phyloP scores from a whole-genome alignment of 768 basidiomycete species.

The Lepiota subincarnata region DNA sequence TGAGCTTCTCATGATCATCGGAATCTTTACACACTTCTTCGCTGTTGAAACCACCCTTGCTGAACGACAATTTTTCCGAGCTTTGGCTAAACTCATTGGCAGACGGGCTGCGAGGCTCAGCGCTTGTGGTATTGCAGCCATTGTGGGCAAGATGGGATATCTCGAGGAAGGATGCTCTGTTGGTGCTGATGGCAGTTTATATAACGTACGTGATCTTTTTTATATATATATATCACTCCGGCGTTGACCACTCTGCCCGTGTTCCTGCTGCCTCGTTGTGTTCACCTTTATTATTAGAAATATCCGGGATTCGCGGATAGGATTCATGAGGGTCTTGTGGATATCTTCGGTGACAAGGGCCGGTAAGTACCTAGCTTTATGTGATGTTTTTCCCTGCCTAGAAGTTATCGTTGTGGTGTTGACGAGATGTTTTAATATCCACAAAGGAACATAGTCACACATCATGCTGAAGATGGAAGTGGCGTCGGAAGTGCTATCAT shows the following conservation, averaged over 20 bases:
- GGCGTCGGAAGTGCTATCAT: constrained; percentile 98
- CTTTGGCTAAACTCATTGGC: constrained; percentile 85
- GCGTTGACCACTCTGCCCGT: background rate
- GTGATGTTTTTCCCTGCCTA: background rate
- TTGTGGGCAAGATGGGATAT: constrained; percentile 92
- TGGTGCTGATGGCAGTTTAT: constrained; percentile 92
- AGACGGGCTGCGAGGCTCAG: constrained; percentile 87
- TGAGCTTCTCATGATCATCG: constrained; percentile 93
- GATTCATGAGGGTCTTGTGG: constrained; percentile 87
- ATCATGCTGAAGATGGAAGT: constrained; percentile 87
- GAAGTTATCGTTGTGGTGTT: background rate
- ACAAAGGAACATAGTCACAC: constrained; percentile 67
- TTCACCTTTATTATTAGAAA: constrained; percentile 57
- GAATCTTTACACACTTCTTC: constrained; percentile 97
- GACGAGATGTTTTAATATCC: background rate
- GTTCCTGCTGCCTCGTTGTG: background rate
- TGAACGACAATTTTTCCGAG: constrained; percentile 96
- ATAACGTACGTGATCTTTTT: constrained; percentile 61
- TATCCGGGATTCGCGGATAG: constrained; percentile 94
- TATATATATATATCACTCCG: background rate
- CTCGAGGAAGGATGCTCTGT: constrained; percentile 87
- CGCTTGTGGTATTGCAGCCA: constrained; percentile 94
- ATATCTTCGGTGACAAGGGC: constrained; percentile 96
- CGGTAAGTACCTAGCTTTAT: constrained; percentile 47
- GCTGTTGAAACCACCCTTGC: constrained; percentile 93